Percentiles rank a stretch among this genome's conserved stretches.
phyloP scores from a whole-genome alignment of 78 protist species.

The Speleostelium caveatum region DNA sequence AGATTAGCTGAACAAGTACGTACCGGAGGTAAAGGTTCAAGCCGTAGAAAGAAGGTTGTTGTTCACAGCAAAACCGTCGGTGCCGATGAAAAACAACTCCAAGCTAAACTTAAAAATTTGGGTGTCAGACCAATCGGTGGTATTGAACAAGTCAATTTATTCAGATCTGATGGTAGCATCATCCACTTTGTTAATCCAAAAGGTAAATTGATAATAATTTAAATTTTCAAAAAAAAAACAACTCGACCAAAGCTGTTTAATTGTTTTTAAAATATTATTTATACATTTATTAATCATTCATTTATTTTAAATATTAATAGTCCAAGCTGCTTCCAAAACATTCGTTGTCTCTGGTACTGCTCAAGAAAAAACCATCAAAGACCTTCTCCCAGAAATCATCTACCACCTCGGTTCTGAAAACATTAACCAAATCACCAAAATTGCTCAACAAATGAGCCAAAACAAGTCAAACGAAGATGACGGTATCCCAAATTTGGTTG shows the following conservation, averaged over 20 bases:
- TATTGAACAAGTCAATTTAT: constrained; percentile 83
- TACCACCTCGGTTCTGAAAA: constrained; percentile 77
- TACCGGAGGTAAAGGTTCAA: constrained; percentile 94
- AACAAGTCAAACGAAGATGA: constrained; percentile 4
- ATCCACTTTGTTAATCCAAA: constrained; percentile 86
- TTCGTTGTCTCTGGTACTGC: constrained; percentile 84
- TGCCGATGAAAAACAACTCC: constrained; percentile 64
- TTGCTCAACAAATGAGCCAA: constrained; percentile 40
- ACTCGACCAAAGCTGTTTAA: too few species aligned
- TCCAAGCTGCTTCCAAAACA: constrained; percentile 75
- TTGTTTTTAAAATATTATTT: too few species aligned
- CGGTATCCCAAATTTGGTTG: constrained; percentile 70
- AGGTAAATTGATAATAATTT: too few species aligned
- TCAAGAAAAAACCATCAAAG: constrained; percentile 70
- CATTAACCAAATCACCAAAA: constrained; percentile 42
- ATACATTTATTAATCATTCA: too few species aligned
- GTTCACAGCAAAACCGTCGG: constrained; percentile 31
- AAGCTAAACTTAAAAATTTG: constrained; percentile 36
- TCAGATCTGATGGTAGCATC: constrained; percentile 83
- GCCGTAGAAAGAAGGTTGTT: constrained; percentile 87
- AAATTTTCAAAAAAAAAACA: too few species aligned
- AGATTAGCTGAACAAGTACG: constrained; percentile 75
- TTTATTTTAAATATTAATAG: too few species aligned
- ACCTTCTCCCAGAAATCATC: constrained; percentile 81
- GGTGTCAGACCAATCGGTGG: constrained; percentile 71